Conservation (phyloP, 768 basidiomycete species). For the Psilocybe sp. region DNA sequence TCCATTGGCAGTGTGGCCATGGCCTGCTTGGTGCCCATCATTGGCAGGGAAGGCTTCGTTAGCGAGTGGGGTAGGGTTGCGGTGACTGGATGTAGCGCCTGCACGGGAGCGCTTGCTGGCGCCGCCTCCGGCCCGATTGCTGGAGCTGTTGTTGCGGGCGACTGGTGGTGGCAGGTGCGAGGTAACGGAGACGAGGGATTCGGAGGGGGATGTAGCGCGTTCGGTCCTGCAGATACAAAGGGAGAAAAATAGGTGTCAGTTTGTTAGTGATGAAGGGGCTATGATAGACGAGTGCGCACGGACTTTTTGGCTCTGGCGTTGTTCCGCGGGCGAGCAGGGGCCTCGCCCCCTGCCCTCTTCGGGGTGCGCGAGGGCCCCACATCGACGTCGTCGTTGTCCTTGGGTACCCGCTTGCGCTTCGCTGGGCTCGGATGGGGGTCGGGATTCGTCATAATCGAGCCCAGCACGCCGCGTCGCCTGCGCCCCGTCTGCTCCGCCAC, state of each 20-base stretch:
- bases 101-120: constrained; percentile 43
- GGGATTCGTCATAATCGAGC: constrained; percentile 44
- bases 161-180: constrained; percentile 50
- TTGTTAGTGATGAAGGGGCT: constrained; percentile 8
- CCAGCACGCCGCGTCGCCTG: constrained; percentile 53
- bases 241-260: not conserved
- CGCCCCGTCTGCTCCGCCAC: constrained; percentile 61
- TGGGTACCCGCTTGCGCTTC: constrained; percentile 55
- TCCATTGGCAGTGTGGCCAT: no score
- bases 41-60: constrained; percentile 30
- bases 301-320: constrained; percentile 62
- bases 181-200: constrained; percentile 70
- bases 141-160: constrained; percentile 22
- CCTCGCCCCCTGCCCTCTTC: constrained; percentile 51
- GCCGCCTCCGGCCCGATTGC: constrained; percentile 16
- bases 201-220: constrained; percentile 66
- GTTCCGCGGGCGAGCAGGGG: constrained; percentile 45
- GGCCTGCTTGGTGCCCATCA: constrained; percentile 17
- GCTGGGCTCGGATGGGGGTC: constrained; percentile 53
- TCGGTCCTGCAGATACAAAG: constrained; percentile 50
- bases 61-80: constrained; percentile 36
- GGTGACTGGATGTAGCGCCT: constrained; percentile 34
- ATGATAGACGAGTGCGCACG: constrained; percentile 18
- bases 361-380: constrained; percentile 48
- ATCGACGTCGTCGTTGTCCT: constrained; percentile 71